Base-by-base conservation (phyloP, 768 basidiomycete genomes). In the Strobilomyces confusus region DNA sequence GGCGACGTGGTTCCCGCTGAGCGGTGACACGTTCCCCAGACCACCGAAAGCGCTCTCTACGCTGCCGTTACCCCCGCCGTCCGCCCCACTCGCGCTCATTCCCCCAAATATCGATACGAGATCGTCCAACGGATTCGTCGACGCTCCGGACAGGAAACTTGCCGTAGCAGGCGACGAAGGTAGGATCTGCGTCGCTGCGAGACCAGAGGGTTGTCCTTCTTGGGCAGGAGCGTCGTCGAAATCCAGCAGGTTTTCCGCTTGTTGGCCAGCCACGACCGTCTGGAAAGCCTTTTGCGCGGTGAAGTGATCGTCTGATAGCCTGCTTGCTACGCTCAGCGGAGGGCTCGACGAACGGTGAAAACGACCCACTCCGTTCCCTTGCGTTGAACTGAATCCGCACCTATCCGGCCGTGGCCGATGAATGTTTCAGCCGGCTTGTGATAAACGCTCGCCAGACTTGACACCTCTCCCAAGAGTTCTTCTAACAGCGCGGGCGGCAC, bases 341-440 rank as follows among this genome's bases (percentile, higher is more conserved):
- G 29, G 37, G 36, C 9, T 49, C 46, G 52, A 44, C 38, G 29
- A 17, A 20, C 22, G 34, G 30, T 48, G 52, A 45, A 47, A 44
- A 52, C 26, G 1, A 74, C 84, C 34, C 54, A 86, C 84, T 86
- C 86, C 50, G 69, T 61, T 51, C 75, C 81, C 69, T 79, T 86
- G 61, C 78, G 76, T 58, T 83, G 81, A 60, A 95, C 76, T 7
- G 87, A 76, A 60, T 94, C 92, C 0, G 84, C 90, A 9, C 92
- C 87, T 52, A 98, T 77, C 44, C 95, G 80, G 9, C 97, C 95
- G 58, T 84, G 84, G 0, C 95, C 97, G 51, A 99, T 83, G 63
- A 99, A 99, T 0, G 97, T 98, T 67, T 93, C 91, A 33, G 85
- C 86, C 0, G 97, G 97, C 69, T 97, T 98, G 74, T 99, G 97